A percentile compares a stretch with the other conserved stretches of the same genome.
Conservation (phyloP, 441 rosid genomes). For the Metrosideros polymorpha region DNA sequence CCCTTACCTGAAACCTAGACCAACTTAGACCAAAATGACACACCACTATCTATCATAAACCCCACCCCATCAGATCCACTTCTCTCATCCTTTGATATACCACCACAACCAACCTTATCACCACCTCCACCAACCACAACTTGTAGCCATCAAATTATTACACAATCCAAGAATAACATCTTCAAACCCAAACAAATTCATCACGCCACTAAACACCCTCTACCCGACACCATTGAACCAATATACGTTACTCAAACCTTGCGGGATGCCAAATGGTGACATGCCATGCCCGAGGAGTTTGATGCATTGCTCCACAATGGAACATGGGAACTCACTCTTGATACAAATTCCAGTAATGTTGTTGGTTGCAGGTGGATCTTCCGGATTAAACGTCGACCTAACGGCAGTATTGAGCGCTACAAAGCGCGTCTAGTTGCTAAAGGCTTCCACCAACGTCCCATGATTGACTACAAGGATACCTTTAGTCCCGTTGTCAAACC, state of each 20-base stretch:
- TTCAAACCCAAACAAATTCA: neutral
- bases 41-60: too few relatives aligned
- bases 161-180: neutral
- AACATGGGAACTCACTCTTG: neutral
- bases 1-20: too few relatives aligned
- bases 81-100: neutral
- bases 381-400: fast-evolving
- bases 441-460: neutral
- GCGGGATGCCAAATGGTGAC: neutral
- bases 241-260: neutral
- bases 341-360: neutral
- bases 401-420: neutral
- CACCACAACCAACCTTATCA: neutral
- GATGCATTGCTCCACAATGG: neutral
- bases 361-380: neutral
- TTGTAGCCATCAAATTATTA: neutral
- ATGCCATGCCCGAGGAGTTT: neutral
- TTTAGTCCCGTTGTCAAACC: neutral
- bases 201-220: neutral
- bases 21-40: too few relatives aligned
- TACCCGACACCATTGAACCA: neutral
- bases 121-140: neutral
- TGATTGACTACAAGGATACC: neutral
- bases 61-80: too few relatives aligned
- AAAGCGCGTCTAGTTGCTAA: neutral